These are phyloP conservation scores for Marasmius sp. DNA, from an alignment of 1,284 basidiomycete species.

Conservation along the genomic window DNA sequence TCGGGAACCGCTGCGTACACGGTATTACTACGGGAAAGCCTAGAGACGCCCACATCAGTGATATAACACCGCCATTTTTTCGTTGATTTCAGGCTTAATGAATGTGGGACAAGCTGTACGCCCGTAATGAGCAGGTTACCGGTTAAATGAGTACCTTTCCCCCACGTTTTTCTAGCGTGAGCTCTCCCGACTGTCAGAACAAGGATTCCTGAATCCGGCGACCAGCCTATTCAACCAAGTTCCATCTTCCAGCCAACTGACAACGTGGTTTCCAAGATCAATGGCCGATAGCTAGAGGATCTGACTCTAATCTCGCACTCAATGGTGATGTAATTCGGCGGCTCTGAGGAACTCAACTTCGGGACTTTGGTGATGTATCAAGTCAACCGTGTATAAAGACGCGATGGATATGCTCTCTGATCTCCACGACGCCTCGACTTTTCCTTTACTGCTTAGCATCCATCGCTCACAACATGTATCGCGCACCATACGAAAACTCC, in stretches of 20 bases:
- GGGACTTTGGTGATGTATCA: neutral
- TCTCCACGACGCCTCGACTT: neutral
- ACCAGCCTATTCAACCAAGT: no score
- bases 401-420: neutral
- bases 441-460: neutral
- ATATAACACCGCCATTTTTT: no score
- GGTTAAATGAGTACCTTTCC: neutral
- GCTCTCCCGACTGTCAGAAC: neutral
- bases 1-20: no score
- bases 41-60: no score
- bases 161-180: neutral
- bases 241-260: no score
- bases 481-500: slow-evolving; percentile 7
- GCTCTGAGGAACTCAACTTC: no score
- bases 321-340: no score
- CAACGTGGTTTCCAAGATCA: no score
- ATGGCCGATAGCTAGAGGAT: no score
- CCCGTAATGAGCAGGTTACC: neutral
- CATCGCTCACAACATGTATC: slow-evolving; percentile 13
- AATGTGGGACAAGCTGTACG: neutral
- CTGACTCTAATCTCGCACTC: no score
- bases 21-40: no score
- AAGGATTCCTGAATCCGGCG: neutral
- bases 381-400: neutral
- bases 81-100: no score